phyloP scores from a whole-genome alignment of 768 basidiomycete species.

The Tephrocybe rancida region DNA sequence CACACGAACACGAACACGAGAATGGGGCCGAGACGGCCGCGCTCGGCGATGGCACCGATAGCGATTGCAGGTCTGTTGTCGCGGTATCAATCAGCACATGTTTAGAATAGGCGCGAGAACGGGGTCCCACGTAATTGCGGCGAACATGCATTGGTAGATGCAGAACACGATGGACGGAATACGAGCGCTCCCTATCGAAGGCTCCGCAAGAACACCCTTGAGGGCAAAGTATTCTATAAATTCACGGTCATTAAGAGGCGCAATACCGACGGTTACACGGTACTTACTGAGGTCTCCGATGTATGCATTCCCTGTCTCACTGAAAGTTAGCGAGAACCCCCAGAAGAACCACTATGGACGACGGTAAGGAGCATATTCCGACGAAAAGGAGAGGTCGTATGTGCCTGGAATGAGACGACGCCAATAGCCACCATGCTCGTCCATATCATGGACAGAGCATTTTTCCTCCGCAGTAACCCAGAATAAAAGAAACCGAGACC shows the following conservation, averaged over 20 bases:
- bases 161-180: slow-evolving; percentile 80
- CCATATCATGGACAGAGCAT: slow-evolving; percentile 90
- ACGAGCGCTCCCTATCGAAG: slow-evolving; percentile 70
- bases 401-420: slow-evolving; percentile 82
- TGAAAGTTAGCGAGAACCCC: slow-evolving; percentile 94
- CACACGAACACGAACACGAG: slow-evolving; percentile 91
- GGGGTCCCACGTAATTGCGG: slow-evolving; percentile 76
- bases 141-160: slow-evolving; percentile 91
- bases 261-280: background rate
- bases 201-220: slow-evolving; percentile 72
- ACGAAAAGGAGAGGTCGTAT: slow-evolving; percentile 22
- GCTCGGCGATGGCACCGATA: slow-evolving; percentile 91
- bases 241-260: background rate
- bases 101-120: background rate
- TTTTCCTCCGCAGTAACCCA: slow-evolving; percentile 89
- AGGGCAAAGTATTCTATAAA: slow-evolving; percentile 78
- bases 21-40: slow-evolving; percentile 80
- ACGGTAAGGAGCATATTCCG: background rate
- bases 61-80: slow-evolving; percentile 75
- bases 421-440: slow-evolving; percentile 76
- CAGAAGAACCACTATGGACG: slow-evolving; percentile 88
- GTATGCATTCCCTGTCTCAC: slow-evolving; percentile 68
- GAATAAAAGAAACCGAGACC: slow-evolving; percentile 91
- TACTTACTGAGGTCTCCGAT: slow-evolving; percentile 83
- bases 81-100: slow-evolving; percentile 18